A percentile compares a stretch with the other conserved stretches of the same genome.
Evolutionary conservation across 225 moss, liverwort and hornwort species (phyloP).

Genomic region (Neckera pumila): DNA sequence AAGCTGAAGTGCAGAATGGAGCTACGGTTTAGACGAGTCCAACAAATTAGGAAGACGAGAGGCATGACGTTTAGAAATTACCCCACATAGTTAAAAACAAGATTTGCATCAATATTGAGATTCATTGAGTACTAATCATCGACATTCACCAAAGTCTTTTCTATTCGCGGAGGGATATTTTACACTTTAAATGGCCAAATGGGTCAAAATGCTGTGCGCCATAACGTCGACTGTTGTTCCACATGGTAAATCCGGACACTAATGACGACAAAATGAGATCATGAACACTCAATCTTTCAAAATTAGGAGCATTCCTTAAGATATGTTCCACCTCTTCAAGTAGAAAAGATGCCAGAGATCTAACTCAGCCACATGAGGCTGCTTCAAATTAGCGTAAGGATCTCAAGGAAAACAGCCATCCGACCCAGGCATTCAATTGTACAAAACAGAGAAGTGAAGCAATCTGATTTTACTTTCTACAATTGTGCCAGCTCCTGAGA

Average conservation of each 20-base stretch:
- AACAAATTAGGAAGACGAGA: neutral
- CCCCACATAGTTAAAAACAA: neutral
- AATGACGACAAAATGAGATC: neutral
- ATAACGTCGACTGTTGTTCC: neutral
- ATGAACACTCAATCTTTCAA: neutral
- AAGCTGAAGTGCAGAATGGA: neutral
- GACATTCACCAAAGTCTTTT: neutral
- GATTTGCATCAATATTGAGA: neutral
- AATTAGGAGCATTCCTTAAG: neutral
- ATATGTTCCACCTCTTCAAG: neutral
- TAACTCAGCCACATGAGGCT: neutral
- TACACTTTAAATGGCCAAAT: neutral
- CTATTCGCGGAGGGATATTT: neutral
- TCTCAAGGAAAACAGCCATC: neutral
- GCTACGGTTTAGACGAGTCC: neutral
- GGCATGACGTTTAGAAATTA: neutral
- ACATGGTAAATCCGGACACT: neutral
- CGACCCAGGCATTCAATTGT: neutral
- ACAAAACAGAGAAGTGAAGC: neutral
- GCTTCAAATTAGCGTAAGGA: neutral
- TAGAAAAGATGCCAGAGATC: neutral
- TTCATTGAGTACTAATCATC: neutral
- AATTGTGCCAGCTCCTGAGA: neutral
- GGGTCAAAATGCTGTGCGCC: neutral
- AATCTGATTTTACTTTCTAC: neutral